These are phyloP conservation scores for Neofusicoccum laricinum DNA, from an alignment of 2,329 filamentous ascomycete genomes.

Conservation along the genomic window DNA sequence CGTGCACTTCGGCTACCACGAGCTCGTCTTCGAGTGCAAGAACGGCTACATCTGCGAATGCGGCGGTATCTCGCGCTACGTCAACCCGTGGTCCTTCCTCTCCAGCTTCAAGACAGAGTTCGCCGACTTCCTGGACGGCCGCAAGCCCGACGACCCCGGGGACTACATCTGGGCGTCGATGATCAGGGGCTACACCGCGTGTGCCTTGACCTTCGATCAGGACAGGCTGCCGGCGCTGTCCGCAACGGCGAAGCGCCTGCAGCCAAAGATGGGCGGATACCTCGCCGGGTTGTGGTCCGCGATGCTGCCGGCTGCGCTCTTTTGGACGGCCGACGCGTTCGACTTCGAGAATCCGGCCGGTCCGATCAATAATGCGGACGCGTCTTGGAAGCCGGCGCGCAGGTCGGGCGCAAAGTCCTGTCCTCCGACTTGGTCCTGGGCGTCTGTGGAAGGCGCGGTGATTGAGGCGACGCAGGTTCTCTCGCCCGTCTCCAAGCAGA, in stretches of 20 bases:
- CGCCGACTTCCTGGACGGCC: not conserved
- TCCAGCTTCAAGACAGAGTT: not conserved
- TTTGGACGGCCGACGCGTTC: not conserved
- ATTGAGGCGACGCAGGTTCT: not conserved
- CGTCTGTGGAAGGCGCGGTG: not conserved
- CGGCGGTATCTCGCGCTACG: not conserved
- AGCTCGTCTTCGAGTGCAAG: constrained; percentile 4
- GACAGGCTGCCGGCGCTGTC: constrained; percentile 18
- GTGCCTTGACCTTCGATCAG: constrained; percentile 13
- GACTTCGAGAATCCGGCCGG: not conserved
- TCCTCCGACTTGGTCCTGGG: not conserved
- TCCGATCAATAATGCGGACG: not conserved
- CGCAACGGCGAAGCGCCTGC: not conserved
- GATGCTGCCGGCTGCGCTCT: not conserved
- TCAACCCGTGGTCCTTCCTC: not conserved
- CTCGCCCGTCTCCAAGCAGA: too few relatives aligned
- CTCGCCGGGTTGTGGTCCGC: not conserved
- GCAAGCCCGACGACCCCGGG: not conserved
- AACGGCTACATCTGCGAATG: not conserved
- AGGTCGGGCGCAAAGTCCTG: not conserved
- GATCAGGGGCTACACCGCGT: constrained; percentile 13
- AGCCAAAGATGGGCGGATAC: not conserved
- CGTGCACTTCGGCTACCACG: not conserved
- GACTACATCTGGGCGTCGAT: not conserved
- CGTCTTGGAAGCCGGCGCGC: not conserved